Conservation (phyloP, 192 early-diverging fungal species). For the Backusella macrospora region DNA sequence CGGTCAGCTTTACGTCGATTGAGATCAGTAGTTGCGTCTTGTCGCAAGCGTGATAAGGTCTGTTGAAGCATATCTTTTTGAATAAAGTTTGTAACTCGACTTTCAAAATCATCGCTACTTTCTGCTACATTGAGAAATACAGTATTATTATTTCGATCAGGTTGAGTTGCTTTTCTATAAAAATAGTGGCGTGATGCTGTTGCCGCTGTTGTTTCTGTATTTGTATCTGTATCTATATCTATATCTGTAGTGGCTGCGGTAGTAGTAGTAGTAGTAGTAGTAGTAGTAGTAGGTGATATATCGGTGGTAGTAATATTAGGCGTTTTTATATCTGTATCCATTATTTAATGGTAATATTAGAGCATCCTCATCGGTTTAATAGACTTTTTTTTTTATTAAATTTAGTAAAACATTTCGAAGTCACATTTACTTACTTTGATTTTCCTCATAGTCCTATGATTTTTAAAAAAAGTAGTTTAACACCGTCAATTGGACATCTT, state of each 20-base stretch:
- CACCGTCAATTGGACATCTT: no score
- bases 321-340: slow-evolving; percentile 2
- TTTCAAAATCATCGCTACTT: slow-evolving; percentile 22
- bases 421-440: no score
- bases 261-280: no score
- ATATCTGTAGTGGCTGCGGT: no score
- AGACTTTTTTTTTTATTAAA: no score
- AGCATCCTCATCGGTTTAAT: no score
- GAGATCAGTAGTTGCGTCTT: slow-evolving; percentile 14
- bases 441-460: no score
- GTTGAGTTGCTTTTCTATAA: slow-evolving; percentile 14
- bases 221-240: neutral
- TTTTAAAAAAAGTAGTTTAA: no score
- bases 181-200: slow-evolving; percentile 23
- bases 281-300: neutral
- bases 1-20: slow-evolving; percentile 20
- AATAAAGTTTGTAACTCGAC: slow-evolving; percentile 14
- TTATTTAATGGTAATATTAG: neutral
- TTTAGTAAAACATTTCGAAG: no score
- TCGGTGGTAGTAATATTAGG: neutral
- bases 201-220: neutral
- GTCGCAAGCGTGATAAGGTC: neutral
- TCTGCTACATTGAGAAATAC: slow-evolving; percentile 16
- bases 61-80: neutral
- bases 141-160: slow-evolving; percentile 7